Conservation (phyloP, 768 basidiomycete species). For the Mycena metata region DNA sequence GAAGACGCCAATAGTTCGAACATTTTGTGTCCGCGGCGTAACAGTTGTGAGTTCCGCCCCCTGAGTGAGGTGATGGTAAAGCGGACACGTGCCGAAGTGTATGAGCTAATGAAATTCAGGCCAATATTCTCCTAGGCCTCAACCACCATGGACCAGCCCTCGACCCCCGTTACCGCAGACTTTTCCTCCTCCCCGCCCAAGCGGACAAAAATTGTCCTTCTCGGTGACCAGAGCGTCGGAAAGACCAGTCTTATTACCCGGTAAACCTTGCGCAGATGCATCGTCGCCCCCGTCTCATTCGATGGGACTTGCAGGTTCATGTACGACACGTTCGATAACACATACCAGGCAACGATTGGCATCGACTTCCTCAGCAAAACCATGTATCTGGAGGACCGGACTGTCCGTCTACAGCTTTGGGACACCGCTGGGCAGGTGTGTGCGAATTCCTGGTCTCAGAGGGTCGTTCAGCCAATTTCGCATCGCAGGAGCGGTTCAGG, state of each 20-base stretch:
- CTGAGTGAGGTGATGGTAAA: no score
- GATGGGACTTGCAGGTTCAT: slow-evolving; percentile 75
- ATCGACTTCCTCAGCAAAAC: slow-evolving; percentile 99
- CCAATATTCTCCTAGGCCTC: slow-evolving; percentile 24
- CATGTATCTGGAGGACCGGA: slow-evolving; percentile 99
- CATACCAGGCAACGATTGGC: slow-evolving; percentile 97
- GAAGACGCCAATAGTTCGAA: no score
- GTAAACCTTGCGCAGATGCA: slow-evolving; percentile 55
- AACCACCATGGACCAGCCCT: slow-evolving; percentile 29
- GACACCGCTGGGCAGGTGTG: slow-evolving; percentile 95
- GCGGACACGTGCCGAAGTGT: slow-evolving; percentile 24
- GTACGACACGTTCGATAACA: slow-evolving; percentile 99
- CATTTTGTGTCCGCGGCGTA: no score
- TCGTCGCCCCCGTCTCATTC: slow-evolving; percentile 21
- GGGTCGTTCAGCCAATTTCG: slow-evolving; percentile 12
- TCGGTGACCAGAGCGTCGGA: slow-evolving; percentile 98
- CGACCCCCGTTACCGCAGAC: slow-evolving; percentile 81
- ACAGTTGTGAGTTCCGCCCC: no score
- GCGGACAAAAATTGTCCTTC: slow-evolving; percentile 95
- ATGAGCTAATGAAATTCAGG: slow-evolving; percentile 11
- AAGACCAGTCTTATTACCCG: slow-evolving; percentile 99
- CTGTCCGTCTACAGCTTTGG: slow-evolving; percentile 97
- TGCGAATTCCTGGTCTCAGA: not conserved
- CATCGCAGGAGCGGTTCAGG: slow-evolving; percentile 89
- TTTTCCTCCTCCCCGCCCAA: slow-evolving; percentile 92